phyloP scores from a whole-genome alignment of 805 yeast genomes.

The Debaryomyces prosopidis region DNA sequence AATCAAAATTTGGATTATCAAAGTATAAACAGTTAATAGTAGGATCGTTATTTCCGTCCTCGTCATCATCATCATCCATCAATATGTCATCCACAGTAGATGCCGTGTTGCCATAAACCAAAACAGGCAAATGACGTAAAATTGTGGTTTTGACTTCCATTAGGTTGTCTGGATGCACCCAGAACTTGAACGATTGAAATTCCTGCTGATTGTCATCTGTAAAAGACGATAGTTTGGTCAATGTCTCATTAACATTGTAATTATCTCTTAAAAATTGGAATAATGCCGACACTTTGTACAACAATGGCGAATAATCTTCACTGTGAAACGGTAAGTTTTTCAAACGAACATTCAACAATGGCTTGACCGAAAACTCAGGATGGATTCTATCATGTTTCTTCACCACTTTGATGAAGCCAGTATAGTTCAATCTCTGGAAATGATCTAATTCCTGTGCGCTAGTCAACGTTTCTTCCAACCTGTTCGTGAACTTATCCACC shows the following conservation, averaged over 20 bases:
- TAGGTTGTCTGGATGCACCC: slow-evolving; percentile 91
- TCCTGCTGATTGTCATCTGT: slow-evolving; percentile 38
- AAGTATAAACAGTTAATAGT: slow-evolving; percentile 84
- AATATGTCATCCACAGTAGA: slow-evolving; percentile 55
- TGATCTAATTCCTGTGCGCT: slow-evolving; percentile 84
- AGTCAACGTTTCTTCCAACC: slow-evolving; percentile 71
- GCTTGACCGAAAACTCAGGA: slow-evolving; percentile 83
- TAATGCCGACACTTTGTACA: slow-evolving; percentile 77
- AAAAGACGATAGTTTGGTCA: slow-evolving; percentile 51
- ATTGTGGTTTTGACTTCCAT: slow-evolving; percentile 98
- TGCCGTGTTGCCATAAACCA: slow-evolving; percentile 63
- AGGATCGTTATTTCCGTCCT: slow-evolving; percentile 47
- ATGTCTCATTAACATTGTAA: slow-evolving; percentile 49
- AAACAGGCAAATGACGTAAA: slow-evolving; percentile 88
- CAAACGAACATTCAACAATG: slow-evolving; percentile 83
- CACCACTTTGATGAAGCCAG: slow-evolving; percentile 92
- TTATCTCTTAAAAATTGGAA: slow-evolving; percentile 83
- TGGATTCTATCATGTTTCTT: slow-evolving; percentile 95
- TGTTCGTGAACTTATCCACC: slow-evolving; percentile 59
- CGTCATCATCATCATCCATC: slow-evolving; percentile 29
- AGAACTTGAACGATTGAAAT: slow-evolving; percentile 76
- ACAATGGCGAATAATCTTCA: slow-evolving; percentile 90
- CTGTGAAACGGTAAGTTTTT: slow-evolving; percentile 87
- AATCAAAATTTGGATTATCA: slow-evolving; percentile 78
- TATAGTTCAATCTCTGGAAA: slow-evolving; percentile 88